Base-by-base conservation (phyloP, 2,329 filamentous ascomycete genomes). In the Sclerotiophoma versabilis region DNA sequence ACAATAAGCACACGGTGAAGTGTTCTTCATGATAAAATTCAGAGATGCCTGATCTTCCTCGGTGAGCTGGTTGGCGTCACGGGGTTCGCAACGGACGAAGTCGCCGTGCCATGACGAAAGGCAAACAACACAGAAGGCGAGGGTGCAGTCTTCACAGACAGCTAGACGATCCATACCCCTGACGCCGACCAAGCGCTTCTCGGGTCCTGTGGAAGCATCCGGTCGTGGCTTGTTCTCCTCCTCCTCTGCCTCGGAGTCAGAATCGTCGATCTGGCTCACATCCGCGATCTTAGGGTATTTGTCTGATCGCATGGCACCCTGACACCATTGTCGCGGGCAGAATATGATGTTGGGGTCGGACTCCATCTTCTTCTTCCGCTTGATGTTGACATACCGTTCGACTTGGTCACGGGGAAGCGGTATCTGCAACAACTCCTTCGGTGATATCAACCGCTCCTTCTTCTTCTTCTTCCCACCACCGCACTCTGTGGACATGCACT, bases 61-160 rank as follows among this genome's bases (percentile, higher is more conserved):
- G 1, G 89, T 89, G 46, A 96, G 82, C 71, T 95, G 90, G 20
- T 83, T 84, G 30, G 83, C 81, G 34, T 87, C 82, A 47, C 87
- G 84, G 52, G 85, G 87, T 49, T 87, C 87, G 58, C 83, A 84
- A 64, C 89, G 91, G n/a, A 83, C 82, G 59, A 92, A 89, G 62
- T 95, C 91, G 57, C 95, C 95, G 71, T 99, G 95, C 95, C 95
- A 99, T n/a, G 90, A 88, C 69, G 90, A 82, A 36, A 82, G 81
- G 64, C 87, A 89, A n/a, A 86, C 79, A 27, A 79, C 80, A 76
- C 95, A 99, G 73, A 99, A 99, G 11, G 95, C 93, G 65, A 95
- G 58, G 0, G 44, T 66, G 41, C 65, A 69, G 70, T 96, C 91
- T 71, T 93, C 91, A 74, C 95, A 99, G 38, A 98, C 87, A 23